Conservation (phyloP, 106 monocot species). For the Apostasia shenzhenica region DNA sequence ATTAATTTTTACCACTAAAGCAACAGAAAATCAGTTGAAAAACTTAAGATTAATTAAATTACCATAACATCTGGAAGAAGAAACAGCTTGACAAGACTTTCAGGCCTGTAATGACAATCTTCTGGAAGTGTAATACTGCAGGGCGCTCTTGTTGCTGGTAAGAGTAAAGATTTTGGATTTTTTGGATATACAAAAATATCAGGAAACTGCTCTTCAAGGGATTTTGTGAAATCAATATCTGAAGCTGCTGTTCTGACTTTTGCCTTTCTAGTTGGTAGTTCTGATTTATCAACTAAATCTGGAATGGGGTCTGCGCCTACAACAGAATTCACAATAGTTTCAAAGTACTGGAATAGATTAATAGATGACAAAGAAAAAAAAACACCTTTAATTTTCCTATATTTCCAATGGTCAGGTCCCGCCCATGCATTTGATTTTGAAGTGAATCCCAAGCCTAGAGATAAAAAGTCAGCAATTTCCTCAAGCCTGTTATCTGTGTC, state of each 20-base stretch:
- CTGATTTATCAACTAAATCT: constrained; percentile 20
- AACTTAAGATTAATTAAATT: constrained; percentile 6
- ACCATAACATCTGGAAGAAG: constrained; percentile 71
- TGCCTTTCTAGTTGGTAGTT: constrained; percentile 28
- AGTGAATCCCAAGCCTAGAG: constrained; percentile 65
- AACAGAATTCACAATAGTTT: not conserved
- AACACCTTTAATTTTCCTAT: constrained; percentile 69
- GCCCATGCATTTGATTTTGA: constrained; percentile 94
- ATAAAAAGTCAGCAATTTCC: constrained; percentile 63
- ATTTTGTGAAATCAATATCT: constrained; percentile 65
- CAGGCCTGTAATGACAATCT: constrained; percentile 88
- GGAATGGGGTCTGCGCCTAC: constrained; percentile 39
- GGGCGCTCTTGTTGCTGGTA: constrained; percentile 40
- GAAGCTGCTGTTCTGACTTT: constrained; percentile 35
- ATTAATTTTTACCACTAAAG: not conserved
- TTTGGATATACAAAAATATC: constrained; percentile 57
- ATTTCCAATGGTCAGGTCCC: constrained; percentile 98
- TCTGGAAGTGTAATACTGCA: constrained; percentile 77
- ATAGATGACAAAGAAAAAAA: not conserved
- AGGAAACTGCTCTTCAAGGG: constrained; percentile 34
- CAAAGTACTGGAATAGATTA: not conserved
- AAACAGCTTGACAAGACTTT: constrained; percentile 80
- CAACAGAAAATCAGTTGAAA: not conserved
- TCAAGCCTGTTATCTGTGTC: constrained; percentile 40
- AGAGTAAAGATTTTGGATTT: constrained; percentile 51